These are phyloP conservation scores for Botryosphaeria agaves DNA, from an alignment of 2,329 filamentous ascomycete species.

Conservation along the genomic window DNA sequence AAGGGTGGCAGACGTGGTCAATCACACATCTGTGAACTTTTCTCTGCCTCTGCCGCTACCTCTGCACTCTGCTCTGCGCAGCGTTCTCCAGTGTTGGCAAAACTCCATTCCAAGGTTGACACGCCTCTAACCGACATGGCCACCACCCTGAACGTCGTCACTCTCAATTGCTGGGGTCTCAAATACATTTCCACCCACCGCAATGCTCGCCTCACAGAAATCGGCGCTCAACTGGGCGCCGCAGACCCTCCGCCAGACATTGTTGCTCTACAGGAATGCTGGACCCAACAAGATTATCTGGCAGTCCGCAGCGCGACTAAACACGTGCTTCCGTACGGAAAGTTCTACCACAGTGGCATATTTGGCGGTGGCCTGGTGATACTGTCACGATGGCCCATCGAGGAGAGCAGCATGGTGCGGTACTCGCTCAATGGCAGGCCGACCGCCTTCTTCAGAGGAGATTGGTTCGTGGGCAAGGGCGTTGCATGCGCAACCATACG, in stretches of 20 bases:
- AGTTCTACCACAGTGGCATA: conserved; percentile 81
- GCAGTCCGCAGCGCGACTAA: conserved; percentile 58
- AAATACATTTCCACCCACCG: conserved; percentile 71
- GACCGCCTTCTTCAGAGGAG: conserved; percentile 82
- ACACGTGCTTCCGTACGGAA: conserved; percentile 67
- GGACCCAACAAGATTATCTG: conserved; percentile 70
- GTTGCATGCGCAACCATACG: conserved; percentile 69
- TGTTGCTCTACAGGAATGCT: conserved; percentile 90
- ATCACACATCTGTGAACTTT: too few relatives aligned
- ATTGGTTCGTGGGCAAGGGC: conserved; percentile 95
- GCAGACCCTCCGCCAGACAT: conserved; percentile 58
- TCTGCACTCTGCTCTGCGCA: too few relatives aligned
- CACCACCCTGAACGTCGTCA: conserved; percentile 55
- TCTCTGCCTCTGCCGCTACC: too few relatives aligned
- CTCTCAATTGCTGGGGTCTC: conserved; percentile 94
- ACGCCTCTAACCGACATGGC: conserved; percentile 17
- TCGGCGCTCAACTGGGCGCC: conserved; percentile 60
- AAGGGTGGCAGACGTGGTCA: too few relatives aligned
- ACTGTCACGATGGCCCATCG: conserved; percentile 80
- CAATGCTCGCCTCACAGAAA: conserved; percentile 61
- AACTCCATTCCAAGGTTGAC: too few relatives aligned
- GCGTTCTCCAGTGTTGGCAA: too few relatives aligned
- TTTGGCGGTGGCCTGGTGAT: conserved; percentile 85
- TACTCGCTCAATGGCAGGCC: conserved; percentile 91
- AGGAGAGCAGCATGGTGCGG: conserved; percentile 67